Evolutionary conservation across 192 early-diverging fungal genomes (phyloP), one percentile per base, ranked within the genome.

Genomic region (Coemansia sp.): DNA sequence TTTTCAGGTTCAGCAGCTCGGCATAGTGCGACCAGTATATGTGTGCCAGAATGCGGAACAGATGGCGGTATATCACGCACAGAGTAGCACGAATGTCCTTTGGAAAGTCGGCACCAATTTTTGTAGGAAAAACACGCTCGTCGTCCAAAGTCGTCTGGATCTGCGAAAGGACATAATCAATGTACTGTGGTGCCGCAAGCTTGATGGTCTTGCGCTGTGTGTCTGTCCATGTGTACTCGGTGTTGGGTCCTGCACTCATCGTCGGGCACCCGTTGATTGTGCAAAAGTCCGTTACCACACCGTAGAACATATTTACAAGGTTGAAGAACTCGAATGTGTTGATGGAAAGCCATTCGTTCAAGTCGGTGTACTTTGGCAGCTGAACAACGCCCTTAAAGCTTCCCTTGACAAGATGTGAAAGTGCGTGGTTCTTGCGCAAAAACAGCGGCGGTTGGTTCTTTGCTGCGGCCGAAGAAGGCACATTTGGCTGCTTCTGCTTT

Each of bases 221-320:
- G 80, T 98, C 96, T 46, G 86, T 87, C 96, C 96, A 98, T 7
- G 84, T 84, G 70, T 95, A 98, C 61, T 98, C 95, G 55, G 75
- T 73, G 49, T 80, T 84, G 59, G 87, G 81, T 4, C 93, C 93
- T 37, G 85, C 93, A 41, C 82, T 83, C 94, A 96, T 96, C 15
- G 78, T 82, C 14, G 94, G 88, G 57, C 95, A 96, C 24, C 84
- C 82, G 43, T 74, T 66, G 22, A 83, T 77, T 4, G 91, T 91
- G 80, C 95, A 98, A 76, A 88, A 95, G 57, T 95, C 88, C 14
- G 88, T 85, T 44, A 98, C 78, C 12, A 89, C 83, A 34, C 91
- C 87, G 74, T 94, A 95, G 67, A 95, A 95, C 64, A 93, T 78
- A 66, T 92, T 93, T 50, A 90, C 81, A 64, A 92, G 87, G 70